These are phyloP conservation scores for Grifola frondosa DNA, from an alignment of 1,284 basidiomycete species.

Conservation along the genomic window DNA sequence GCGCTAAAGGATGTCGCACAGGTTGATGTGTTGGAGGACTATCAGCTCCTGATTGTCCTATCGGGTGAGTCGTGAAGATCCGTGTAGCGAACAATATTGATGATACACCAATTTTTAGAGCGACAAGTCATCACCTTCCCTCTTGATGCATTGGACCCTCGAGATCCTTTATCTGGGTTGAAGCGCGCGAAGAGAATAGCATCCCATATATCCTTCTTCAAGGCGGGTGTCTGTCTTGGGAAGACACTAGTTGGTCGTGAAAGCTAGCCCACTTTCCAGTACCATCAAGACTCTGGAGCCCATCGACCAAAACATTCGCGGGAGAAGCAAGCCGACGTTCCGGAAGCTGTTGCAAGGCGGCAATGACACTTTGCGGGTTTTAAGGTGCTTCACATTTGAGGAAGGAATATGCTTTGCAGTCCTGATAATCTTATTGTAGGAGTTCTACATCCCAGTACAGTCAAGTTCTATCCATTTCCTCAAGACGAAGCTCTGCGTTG, in stretches of 20 bases:
- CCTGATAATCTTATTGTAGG: conserved; percentile 45
- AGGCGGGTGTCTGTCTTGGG: conserved; percentile 90
- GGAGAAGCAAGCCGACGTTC: conserved; percentile 89
- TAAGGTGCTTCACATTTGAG: too few species aligned
- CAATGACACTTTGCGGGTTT: conserved; percentile 95
- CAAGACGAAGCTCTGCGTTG: conserved; percentile 97
- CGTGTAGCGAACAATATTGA: background rate
- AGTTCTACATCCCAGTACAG: conserved; percentile 99
- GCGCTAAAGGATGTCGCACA: conserved; percentile 89
- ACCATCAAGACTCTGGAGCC: conserved; percentile 99
- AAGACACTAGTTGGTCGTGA: conserved; percentile 95
- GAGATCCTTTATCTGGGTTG: conserved; percentile 87
- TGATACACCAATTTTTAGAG: conserved; percentile 48
- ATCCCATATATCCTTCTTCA: conserved; percentile 97
- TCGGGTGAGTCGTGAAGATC: conserved; percentile 59
- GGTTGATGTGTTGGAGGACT: conserved; percentile 96
- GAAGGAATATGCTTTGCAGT: background rate
- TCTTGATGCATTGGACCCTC: conserved; percentile 87
- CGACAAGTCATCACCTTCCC: conserved; percentile 96
- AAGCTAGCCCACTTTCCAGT: conserved; percentile 90
- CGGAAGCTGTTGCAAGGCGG: conserved; percentile 91
- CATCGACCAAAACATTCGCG: conserved; percentile 85
- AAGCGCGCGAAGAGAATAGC: conserved; percentile 96
- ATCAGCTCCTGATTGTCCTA: conserved; percentile 92
- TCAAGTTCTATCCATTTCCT: conserved; percentile 97